Evolutionary conservation across 768 basidiomycete genomes (phyloP).

Genomic region (Tulasnella sp.): DNA sequence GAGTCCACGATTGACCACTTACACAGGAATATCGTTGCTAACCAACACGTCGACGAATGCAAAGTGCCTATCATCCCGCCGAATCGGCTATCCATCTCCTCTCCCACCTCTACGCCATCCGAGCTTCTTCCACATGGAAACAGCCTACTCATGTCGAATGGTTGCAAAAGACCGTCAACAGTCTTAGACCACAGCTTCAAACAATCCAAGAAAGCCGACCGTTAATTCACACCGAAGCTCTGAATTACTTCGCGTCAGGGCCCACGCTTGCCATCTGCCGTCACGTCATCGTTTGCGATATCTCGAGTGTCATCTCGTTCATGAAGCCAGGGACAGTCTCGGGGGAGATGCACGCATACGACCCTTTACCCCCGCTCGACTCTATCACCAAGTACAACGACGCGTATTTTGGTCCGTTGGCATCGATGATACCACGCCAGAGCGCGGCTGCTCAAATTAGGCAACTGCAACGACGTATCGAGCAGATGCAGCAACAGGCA

Average conservation of each 20-base stretch:
- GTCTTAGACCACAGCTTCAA: conserved; percentile 31
- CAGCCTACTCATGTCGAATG: conserved; percentile 49
- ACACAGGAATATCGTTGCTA: not conserved
- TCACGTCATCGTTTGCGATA: conserved; percentile 60
- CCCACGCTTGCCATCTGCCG: conserved; percentile 52
- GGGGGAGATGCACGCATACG: conserved; percentile 57
- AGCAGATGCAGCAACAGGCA: not conserved
- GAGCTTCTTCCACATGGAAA: conserved; percentile 76
- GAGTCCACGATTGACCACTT: conserved; percentile 20
- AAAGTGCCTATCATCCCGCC: conserved; percentile 12
- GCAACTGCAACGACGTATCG: not conserved
- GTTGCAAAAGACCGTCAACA: conserved; percentile 51
- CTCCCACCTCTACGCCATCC: conserved; percentile 77
- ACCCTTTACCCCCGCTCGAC: conserved; percentile 71
- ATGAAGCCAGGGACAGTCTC: conserved; percentile 49
- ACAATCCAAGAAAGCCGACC: conserved; percentile 11
- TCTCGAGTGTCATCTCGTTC: conserved; percentile 54
- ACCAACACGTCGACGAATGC: not conserved
- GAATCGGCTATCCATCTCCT: conserved; percentile 60
- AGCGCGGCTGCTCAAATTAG: not conserved
- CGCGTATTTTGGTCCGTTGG: conserved; percentile 47
- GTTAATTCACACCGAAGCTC: conserved; percentile 28
- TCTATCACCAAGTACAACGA: conserved; percentile 53
- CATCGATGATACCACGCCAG: not conserved
- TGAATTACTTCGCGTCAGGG: conserved; percentile 25